Conservation (phyloP, 1,284 basidiomycete species). For the Cystobasidium sp. region DNA sequence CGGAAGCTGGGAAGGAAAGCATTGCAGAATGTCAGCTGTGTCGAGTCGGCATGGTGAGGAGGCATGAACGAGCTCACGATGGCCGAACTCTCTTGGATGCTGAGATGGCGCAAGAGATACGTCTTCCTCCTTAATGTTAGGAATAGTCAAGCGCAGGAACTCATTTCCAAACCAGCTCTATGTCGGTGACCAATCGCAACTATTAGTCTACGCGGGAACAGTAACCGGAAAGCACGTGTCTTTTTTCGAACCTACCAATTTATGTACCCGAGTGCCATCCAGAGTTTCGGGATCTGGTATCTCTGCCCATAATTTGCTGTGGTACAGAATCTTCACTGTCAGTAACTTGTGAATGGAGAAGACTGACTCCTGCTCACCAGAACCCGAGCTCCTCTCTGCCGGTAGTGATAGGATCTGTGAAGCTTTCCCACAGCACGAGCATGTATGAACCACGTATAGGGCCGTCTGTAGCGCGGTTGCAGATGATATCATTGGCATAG, state of each 20-base stretch:
- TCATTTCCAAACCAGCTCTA: slow-evolving; percentile 50
- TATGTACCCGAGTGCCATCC: slow-evolving; percentile 40
- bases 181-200: not conserved
- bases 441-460: slow-evolving; percentile 49
- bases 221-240: not conserved
- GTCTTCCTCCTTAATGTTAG: slow-evolving; percentile 18
- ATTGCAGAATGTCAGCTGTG: not conserved
- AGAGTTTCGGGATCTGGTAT: slow-evolving; percentile 46
- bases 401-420: slow-evolving; percentile 53
- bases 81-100: slow-evolving; percentile 41
- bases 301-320: slow-evolving; percentile 48
- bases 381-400: slow-evolving; percentile 47
- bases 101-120: slow-evolving; percentile 21
- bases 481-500: slow-evolving; percentile 50
- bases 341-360: not conserved
- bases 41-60: not conserved
- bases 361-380: not conserved
- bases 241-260: slow-evolving; percentile 9
- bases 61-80: slow-evolving; percentile 37
- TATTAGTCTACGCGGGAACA: not conserved
- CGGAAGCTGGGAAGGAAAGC: slow-evolving; percentile 42
- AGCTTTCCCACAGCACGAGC: slow-evolving; percentile 52
- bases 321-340: slow-evolving; percentile 16
- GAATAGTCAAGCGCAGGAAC: slow-evolving; percentile 50
- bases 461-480: slow-evolving; percentile 38